phyloP scores from a whole-genome alignment of 1,284 basidiomycete genomes.

The Sporisorium reilianum region DNA sequence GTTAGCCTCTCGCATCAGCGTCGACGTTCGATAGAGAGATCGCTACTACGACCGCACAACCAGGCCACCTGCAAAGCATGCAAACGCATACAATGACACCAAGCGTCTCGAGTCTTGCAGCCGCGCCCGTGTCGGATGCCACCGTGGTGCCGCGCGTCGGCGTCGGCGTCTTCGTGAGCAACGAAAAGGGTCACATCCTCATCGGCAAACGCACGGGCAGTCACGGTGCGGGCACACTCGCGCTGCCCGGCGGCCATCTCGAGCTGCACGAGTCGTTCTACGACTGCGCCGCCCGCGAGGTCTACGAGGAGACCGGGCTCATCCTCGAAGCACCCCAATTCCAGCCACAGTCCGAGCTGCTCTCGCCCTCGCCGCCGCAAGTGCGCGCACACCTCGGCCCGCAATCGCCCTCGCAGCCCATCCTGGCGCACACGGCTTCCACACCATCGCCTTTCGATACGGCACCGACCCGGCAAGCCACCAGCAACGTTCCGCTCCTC shows the following conservation, averaged over 20 bases:
- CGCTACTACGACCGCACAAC: too few relatives aligned
- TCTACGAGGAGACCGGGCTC: constrained; percentile 52
- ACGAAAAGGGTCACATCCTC: constrained; percentile 53
- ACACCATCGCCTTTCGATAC: constrained; percentile 15
- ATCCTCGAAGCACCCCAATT: constrained; percentile 30
- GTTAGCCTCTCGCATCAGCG: too few relatives aligned
- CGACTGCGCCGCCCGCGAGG: constrained; percentile 59
- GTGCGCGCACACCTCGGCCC: constrained; percentile 14
- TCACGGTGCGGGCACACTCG: constrained; percentile 61
- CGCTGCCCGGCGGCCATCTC: constrained; percentile 68
- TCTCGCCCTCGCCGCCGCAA: constrained; percentile 10
- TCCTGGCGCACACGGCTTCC: constrained; percentile 15
- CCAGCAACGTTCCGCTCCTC: not conserved
- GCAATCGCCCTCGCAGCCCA: constrained; percentile 18
- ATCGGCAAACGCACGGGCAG: constrained; percentile 63
- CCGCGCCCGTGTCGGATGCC: constrained; percentile 40
- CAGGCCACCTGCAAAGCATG: not conserved
- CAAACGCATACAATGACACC: constrained; percentile 10
- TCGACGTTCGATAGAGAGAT: too few relatives aligned
- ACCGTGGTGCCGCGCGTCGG: constrained; percentile 59
- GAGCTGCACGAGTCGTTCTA: constrained; percentile 64
- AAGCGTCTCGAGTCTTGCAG: not conserved
- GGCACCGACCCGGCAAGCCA: not conserved
- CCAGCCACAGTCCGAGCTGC: constrained; percentile 8
- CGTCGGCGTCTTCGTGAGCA: constrained; percentile 64